Evolutionary conservation across 2,329 filamentous ascomycete species (phyloP).

Genomic region (Cladosporium sp.): DNA sequence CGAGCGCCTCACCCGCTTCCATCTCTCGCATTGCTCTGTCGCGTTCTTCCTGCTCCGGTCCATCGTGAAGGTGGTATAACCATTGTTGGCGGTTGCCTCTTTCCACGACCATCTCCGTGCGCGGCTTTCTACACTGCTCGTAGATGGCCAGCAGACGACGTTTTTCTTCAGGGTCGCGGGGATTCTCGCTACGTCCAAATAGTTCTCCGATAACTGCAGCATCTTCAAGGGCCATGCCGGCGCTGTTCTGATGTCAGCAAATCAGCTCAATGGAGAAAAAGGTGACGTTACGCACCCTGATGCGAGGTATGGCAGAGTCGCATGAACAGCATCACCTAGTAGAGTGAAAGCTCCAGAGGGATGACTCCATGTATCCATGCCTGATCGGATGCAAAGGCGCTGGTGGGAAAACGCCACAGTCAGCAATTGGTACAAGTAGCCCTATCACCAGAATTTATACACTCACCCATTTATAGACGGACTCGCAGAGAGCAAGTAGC

Average conservation of each 20-base stretch:
- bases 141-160: conserved; percentile 51
- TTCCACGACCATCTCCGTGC: conserved; percentile 62
- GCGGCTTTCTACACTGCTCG: conserved; percentile 58
- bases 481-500: conserved; percentile 58
- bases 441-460: background rate
- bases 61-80: conserved; percentile 64
- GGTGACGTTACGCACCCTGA: conserved; percentile 38
- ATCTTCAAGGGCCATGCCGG: conserved; percentile 64
- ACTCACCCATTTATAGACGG: conserved; percentile 59
- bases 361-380: conserved; percentile 60
- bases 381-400: conserved; percentile 58
- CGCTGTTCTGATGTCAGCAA: conserved; percentile 29
- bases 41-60: conserved; percentile 52
- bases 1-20: conserved; percentile 19
- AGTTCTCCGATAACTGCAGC: conserved; percentile 57
- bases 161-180: conserved; percentile 43
- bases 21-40: conserved; percentile 16
- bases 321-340: conserved; percentile 65
- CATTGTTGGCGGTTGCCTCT: conserved; percentile 64
- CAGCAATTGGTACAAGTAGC: background rate
- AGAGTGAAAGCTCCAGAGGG: conserved; percentile 59
- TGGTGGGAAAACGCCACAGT: background rate
- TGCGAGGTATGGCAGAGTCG: conserved; percentile 65
- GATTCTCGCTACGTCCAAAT: conserved; percentile 53
- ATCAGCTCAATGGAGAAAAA: background rate